phyloP scores from a whole-genome alignment of 2,329 filamentous ascomycete species.

The Epichloe baconii region DNA sequence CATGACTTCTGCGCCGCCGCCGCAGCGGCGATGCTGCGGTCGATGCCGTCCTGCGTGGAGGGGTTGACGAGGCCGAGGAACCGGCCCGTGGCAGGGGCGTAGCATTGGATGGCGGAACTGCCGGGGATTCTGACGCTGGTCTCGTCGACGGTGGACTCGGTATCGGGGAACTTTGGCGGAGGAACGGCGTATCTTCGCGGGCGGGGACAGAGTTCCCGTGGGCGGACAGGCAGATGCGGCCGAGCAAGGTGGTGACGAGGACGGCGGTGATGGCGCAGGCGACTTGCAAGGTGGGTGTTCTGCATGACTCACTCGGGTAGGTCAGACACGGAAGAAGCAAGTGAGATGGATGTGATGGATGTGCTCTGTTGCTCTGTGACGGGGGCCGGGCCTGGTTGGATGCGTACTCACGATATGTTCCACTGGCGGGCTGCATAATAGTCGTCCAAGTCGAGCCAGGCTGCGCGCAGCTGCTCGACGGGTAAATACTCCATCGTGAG shows the following conservation, averaged over 20 bases:
- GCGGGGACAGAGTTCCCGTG: conserved; percentile 19
- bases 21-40: conserved; percentile 63
- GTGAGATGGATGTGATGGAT: too few species aligned
- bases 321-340: not conserved
- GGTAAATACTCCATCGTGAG: not conserved
- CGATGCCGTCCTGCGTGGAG: conserved; percentile 62
- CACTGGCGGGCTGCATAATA: not conserved
- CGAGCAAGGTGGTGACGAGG: conserved; percentile 18
- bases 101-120: conserved; percentile 63
- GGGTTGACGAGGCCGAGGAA: conserved; percentile 70
- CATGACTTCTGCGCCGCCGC: conserved; percentile 63
- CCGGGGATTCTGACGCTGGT: conserved; percentile 52
- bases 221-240: conserved; percentile 12
- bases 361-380: not conserved
- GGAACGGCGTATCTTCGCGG: conserved; percentile 48
- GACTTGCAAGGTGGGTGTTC: conserved; percentile 16
- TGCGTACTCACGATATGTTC: conserved; percentile 6
- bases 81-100: conserved; percentile 79
- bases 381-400: not conserved
- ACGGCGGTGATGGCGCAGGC: conserved; percentile 10
- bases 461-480: conserved; percentile 1
- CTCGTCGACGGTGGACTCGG: conserved; percentile 43
- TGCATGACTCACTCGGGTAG: conserved; percentile 2
- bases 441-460: conserved; percentile 4
- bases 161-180: conserved; percentile 42